phyloP scores from a whole-genome alignment of 164 flowering plant species.

The Houttuynia cordata region DNA sequence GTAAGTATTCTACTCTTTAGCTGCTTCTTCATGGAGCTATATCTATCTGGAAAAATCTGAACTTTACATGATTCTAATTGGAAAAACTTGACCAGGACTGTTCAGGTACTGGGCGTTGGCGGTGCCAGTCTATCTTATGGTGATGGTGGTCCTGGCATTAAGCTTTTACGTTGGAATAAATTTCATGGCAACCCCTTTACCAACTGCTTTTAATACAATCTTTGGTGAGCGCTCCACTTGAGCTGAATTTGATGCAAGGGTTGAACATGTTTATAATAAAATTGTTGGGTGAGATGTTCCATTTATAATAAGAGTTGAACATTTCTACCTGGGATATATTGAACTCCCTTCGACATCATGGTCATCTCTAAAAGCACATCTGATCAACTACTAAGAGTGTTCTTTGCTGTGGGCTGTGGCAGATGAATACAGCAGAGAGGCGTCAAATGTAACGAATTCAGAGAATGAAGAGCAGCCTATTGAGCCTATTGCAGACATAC shows the following conservation, averaged over 20 bases:
- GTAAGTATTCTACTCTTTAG: conserved; percentile 11
- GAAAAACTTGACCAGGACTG: background rate
- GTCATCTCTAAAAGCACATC: background rate
- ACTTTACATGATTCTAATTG: too few species aligned
- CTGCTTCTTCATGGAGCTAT: background rate
- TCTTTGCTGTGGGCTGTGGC: conserved; percentile 1
- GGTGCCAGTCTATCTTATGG: conserved; percentile 57
- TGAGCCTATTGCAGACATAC: conserved; percentile 6
- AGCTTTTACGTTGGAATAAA: conserved; percentile 70
- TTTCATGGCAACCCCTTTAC: conserved; percentile 71
- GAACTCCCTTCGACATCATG: background rate
- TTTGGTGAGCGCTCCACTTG: conserved; percentile 37
- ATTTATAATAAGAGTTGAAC: background rate
- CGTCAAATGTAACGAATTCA: background rate
- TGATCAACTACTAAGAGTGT: background rate
- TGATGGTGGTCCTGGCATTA: conserved; percentile 46
- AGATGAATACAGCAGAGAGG: conserved; percentile 9
- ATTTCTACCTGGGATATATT: background rate
- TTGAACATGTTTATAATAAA: background rate
- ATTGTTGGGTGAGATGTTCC: background rate
- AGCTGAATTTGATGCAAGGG: background rate
- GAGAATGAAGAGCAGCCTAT: conserved; percentile 6
- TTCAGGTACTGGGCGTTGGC: conserved; percentile 94
- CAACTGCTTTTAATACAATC: conserved; percentile 51
- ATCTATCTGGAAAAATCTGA: too few species aligned